Evolutionary conservation across 2,329 filamentous ascomycete species (phyloP).

Genomic region (Fusarium nodosum): DNA sequence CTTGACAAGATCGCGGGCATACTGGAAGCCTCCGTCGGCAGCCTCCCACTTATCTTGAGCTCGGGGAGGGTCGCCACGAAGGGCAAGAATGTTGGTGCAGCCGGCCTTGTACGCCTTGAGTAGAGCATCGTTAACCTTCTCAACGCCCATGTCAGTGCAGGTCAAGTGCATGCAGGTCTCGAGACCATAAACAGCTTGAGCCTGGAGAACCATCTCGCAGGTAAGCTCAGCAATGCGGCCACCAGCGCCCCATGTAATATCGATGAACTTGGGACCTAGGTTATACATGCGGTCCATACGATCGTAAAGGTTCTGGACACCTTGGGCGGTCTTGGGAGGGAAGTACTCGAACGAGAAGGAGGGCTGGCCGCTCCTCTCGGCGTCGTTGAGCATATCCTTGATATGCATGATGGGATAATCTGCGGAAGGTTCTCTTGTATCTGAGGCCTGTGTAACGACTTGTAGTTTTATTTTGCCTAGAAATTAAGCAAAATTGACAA

Average conservation of each 20-base stretch:
- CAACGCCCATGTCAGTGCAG: slow-evolving; percentile 96
- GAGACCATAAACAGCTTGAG: slow-evolving; percentile 93
- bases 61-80: slow-evolving; percentile 92
- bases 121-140: slow-evolving; percentile 91
- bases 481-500: neutral
- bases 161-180: slow-evolving; percentile 99
- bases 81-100: slow-evolving; percentile 95
- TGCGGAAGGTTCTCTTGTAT: neutral
- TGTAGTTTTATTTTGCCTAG: slow-evolving; percentile 10
- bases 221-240: slow-evolving; percentile 92
- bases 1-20: slow-evolving; percentile 90
- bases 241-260: slow-evolving; percentile 98
- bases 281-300: slow-evolving; percentile 99
- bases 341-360: slow-evolving; percentile 99
- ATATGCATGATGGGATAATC: slow-evolving; percentile 83
- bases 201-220: slow-evolving; percentile 96
- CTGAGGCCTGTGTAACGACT: neutral
- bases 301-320: slow-evolving; percentile 99
- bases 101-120: slow-evolving; percentile 91
- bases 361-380: slow-evolving; percentile 81
- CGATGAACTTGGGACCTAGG: slow-evolving; percentile 94
- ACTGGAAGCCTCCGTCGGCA: slow-evolving; percentile 87
- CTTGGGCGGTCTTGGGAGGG: slow-evolving; percentile 95
- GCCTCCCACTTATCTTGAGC: slow-evolving; percentile 96
- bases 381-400: slow-evolving; percentile 87